phyloP scores from a whole-genome alignment of 163 green algal genomes.

The Scenedesmus sp. region DNA sequence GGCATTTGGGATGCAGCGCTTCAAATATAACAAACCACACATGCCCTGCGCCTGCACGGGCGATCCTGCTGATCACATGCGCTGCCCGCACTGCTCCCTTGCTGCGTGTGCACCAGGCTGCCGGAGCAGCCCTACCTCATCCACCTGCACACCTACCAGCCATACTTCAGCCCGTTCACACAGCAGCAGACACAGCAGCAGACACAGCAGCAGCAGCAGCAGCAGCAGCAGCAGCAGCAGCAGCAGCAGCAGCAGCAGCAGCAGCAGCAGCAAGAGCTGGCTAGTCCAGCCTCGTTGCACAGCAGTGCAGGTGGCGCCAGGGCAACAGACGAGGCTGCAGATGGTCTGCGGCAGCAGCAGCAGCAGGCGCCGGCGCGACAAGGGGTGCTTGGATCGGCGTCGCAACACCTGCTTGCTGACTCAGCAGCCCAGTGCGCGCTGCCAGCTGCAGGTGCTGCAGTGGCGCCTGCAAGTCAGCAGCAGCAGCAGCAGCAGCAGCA shows the following conservation, averaged over 20 bases:
- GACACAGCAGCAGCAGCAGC: constrained; percentile 20
- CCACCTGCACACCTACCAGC: constrained; percentile 28
- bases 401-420: neutral
- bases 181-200: constrained; percentile 6
- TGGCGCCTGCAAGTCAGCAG: neutral
- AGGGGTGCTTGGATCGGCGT: neutral
- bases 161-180: neutral
- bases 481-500: constrained; percentile 12
- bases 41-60: too few species aligned
- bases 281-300: neutral
- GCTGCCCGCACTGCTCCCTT: neutral
- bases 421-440: neutral
- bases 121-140: constrained; percentile 38
- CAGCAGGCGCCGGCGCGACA: neutral
- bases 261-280: neutral
- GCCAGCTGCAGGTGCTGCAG: neutral
- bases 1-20: too few species aligned
- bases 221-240: too few species aligned
- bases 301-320: neutral
- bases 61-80: too few species aligned
- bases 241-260: neutral
- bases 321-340: neutral
- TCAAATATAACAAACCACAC: too few species aligned
- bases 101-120: neutral
- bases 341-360: constrained; percentile 22